Evolutionary conservation across 768 basidiomycete species (phyloP), one percentile per base, ranked within the genome.

Genomic region (Galerina marginata): DNA sequence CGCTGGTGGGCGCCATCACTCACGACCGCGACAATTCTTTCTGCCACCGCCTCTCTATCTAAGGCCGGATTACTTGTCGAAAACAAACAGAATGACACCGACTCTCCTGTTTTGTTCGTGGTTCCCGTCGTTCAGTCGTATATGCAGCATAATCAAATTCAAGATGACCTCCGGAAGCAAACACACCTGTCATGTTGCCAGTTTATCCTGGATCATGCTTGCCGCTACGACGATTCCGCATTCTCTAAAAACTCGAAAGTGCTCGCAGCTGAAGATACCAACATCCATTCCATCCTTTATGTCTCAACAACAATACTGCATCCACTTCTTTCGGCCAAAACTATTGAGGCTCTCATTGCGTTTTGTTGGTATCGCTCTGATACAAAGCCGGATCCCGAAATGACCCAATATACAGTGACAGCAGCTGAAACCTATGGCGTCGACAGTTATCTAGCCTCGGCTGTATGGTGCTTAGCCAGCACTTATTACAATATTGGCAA

Each of bases 121-220:
- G 26, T 62, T 9, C 61, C 61, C 4, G 61, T 62, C n/a, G 51
- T 62, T n/a, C 61, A 58, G n/a, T 62, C 61, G 12, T 62, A 48
- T 38, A 62, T 62, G 61, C 38, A 20, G 11, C 26, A 39, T 14
- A 23, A 44, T 9, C 40, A 56, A 15, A 62, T 61, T 12, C 15
- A 9, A 12, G 26, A 51, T 11, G 16, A 14, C 9, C 29, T 44
- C 1, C 29, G 42, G n/a, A 6, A 51, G 4, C 12, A 51, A 20
- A 37, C 33, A 9, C n/a, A 47, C 5, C 38, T 40, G 16, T 1
- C 53, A 40, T 60, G 59, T 49, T 60, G 59, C 36, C 56, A 46
- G 52, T 62, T 58, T 20, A 48, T 62, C 20, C 56, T 62, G 4
- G 48, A 58, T 39, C 55, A 62, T 14, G 50, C 43, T 6, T 52